Base-by-base conservation (phyloP, 202 grass and related monocot genomes). In the Setaria italica region DNA sequence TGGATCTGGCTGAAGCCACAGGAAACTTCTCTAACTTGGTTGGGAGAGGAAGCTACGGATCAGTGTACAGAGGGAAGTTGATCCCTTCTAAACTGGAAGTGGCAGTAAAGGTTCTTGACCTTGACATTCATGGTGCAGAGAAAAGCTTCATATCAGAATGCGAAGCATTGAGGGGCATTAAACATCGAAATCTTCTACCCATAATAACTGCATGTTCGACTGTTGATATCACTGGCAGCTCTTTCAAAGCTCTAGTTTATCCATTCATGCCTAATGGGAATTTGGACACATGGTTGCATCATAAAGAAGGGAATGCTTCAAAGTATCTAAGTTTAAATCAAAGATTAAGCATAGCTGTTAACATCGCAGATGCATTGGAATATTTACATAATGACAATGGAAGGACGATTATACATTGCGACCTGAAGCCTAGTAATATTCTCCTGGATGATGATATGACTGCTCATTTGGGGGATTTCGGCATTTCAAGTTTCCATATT, bases 181-280 rank as follows among this genome's bases (percentile, higher is more conserved):
- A 13, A 49, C 47, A 49, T 13, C 47, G 47, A 3, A 49, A 13
- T 3, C 47, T 49, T 49, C 11, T 49, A 0, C 47, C 47, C 9
- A 11, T 84, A 3, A 12, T 84, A 51, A 84, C 57, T 6, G 45
- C 56, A 41, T 76, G 71, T 2, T 84, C 71, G 0, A 70, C 21
- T 0, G 9, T 70, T 6, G 51, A 85, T 11, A n/a, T 50, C 4
- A 55, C 2, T 1, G 59, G 43, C 0, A 67, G 32, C 3, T 29
- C 10, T 16, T 86, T 86, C 11, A 86, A 80, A 67, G 66, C 84
- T 8, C 8, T 86, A 46, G 11, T 79, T 29, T 78, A 79, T 63
- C 30, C 72, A 6, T 64, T 66, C 2, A 86, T 80, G 53, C 33
- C 43, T 0, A 80, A 73, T 14, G 76, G 84, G 0, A 80, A 62